Evolutionary conservation across 345 rosid species (phyloP).

Genomic region (Camelina sativa): DNA sequence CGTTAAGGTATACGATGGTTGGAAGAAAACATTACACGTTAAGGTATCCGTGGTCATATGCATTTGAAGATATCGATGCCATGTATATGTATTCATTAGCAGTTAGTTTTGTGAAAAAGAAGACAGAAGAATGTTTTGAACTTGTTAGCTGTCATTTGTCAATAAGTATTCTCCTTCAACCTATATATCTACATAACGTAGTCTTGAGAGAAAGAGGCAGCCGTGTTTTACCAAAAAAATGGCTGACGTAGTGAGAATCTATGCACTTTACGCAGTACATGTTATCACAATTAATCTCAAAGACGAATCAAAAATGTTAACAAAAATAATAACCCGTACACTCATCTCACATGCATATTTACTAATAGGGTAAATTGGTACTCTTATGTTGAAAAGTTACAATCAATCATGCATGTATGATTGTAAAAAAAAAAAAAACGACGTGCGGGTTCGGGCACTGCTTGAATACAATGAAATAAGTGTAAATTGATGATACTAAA

Average conservation of each 20-base stretch:
- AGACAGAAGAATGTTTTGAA: neutral
- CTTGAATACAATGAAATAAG: neutral
- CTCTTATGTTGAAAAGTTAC: neutral
- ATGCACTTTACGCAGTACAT: neutral
- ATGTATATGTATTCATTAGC: too few relatives aligned
- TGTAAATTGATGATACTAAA: neutral
- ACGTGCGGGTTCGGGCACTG: constrained; percentile 25
- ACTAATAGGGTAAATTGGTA: neutral
- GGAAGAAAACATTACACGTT: too few relatives aligned
- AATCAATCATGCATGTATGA: neutral
- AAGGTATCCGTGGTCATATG: too few relatives aligned
- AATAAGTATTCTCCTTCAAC: neutral
- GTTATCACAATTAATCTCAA: neutral
- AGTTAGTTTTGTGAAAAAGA: too few relatives aligned
- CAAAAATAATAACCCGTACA: neutral
- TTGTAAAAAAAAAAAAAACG: neutral
- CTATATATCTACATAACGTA: too few relatives aligned
- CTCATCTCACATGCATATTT: neutral
- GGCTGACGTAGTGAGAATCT: neutral
- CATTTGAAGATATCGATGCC: too few relatives aligned
- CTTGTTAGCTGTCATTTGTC: neutral
- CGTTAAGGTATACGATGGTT: too few relatives aligned
- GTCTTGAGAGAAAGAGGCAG: neutral
- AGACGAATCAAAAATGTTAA: neutral
- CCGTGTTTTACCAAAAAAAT: neutral